phyloP scores from a whole-genome alignment of 208 protist genomes.

The Crithidia expoeki region DNA sequence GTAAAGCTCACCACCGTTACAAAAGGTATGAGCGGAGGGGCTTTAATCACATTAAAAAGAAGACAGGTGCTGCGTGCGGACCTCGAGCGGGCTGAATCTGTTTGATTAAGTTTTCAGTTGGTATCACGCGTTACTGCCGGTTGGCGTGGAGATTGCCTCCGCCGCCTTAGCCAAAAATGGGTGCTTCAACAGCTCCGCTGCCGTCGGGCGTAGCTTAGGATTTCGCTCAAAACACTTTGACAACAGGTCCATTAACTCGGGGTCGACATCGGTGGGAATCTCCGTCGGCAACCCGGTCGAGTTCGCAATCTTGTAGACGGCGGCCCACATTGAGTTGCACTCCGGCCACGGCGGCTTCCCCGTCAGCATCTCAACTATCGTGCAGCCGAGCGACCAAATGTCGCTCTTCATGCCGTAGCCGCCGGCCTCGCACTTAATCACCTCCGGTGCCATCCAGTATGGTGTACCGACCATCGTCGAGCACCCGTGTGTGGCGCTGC shows the following conservation, averaged over 20 bases:
- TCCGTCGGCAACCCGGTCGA: conserved; percentile 85
- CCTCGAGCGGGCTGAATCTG: too few species aligned
- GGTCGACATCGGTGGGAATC: conserved; percentile 77
- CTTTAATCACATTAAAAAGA: background rate
- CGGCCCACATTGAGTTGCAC: conserved; percentile 88
- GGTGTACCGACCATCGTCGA: too few species aligned
- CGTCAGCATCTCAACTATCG: conserved; percentile 94
- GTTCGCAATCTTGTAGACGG: conserved; percentile 90
- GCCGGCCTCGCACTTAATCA: conserved; percentile 84
- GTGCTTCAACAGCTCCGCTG: conserved; percentile 68
- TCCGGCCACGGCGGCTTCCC: conserved; percentile 91
- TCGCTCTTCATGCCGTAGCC: conserved; percentile 94
- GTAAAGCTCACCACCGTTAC: too few species aligned
- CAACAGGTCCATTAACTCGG: conserved; percentile 76
- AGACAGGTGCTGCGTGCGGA: background rate
- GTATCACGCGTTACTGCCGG: background rate
- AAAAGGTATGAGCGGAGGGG: too few species aligned
- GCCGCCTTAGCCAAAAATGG: conserved; percentile 60
- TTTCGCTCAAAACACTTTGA: conserved; percentile 85
- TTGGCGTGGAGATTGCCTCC: conserved; percentile 2
- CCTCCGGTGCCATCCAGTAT: too few species aligned
- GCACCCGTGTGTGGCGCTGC: conserved; percentile 78
- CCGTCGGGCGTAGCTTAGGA: conserved; percentile 66
- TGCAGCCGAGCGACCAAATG: conserved; percentile 95
- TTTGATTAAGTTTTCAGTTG: background rate